These are phyloP conservation scores for Eucalyptus tenuipes DNA, from an alignment of 345 rosid species.

Conservation along the genomic window DNA sequence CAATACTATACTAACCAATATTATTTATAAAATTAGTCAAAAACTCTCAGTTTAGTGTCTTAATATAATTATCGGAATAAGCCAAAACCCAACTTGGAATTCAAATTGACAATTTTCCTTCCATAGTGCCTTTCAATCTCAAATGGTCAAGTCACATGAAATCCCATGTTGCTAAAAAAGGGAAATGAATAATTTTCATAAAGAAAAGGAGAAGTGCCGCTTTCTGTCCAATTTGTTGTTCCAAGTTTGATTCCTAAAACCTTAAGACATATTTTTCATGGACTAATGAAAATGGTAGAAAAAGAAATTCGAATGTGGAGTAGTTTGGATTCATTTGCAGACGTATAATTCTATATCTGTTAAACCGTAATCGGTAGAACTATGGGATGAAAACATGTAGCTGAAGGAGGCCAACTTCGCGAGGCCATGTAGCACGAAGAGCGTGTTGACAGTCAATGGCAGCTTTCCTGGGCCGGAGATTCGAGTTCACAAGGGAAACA, in stretches of 20 bases:
- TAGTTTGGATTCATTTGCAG: background rate
- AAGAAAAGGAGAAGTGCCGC: background rate
- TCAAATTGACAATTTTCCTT: background rate
- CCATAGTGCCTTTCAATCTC: background rate
- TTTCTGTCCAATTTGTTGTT: background rate
- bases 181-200: background rate
- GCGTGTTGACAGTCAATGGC: conserved; percentile 15
- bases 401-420: conserved; percentile 5
- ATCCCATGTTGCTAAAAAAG: background rate
- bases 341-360: background rate
- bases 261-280: background rate
- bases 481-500: conserved; percentile 1
- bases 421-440: conserved; percentile 12
- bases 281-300: background rate
- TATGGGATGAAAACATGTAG: background rate
- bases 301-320: background rate
- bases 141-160: background rate
- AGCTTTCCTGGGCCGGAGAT: conserved; percentile 12
- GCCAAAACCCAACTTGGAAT: background rate
- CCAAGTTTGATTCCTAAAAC: background rate
- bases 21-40: background rate
- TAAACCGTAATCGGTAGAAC: too few species aligned
- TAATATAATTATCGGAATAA: background rate
- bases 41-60: too few species aligned
- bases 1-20: background rate